Evolutionary conservation across 2,329 filamentous ascomycete genomes (phyloP).

Genomic region (Erysiphe pulchra): DNA sequence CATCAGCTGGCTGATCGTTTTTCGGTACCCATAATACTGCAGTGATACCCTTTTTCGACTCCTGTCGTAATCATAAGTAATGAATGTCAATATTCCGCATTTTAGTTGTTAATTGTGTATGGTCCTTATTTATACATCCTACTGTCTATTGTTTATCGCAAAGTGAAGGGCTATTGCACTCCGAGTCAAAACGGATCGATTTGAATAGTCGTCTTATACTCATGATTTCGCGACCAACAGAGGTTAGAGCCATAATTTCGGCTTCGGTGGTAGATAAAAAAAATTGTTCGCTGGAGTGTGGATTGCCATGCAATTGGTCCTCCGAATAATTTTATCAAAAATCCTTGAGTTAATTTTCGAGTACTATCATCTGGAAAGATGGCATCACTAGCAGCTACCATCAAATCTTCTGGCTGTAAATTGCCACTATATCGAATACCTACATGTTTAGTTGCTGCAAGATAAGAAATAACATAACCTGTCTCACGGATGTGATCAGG

Average conservation of each 20-base stretch:
- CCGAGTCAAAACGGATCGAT: neutral
- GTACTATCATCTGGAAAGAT: neutral
- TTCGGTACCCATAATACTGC: neutral
- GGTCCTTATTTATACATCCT: neutral
- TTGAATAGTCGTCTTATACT: neutral
- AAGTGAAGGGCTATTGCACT: neutral
- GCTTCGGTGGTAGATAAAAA: neutral
- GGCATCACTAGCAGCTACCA: neutral
- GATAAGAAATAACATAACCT: neutral
- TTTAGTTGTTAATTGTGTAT: neutral
- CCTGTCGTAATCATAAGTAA: neutral
- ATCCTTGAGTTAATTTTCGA: neutral
- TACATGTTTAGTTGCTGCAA: neutral
- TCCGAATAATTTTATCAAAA: neutral
- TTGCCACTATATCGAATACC: neutral
- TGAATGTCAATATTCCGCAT: neutral
- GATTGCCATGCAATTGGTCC: neutral
- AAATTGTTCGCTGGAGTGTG: neutral
- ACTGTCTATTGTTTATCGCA: neutral
- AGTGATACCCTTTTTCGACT: neutral
- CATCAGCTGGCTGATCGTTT: constrained; percentile 1
- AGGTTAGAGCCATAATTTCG: constrained; percentile 1
- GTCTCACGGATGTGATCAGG: neutral
- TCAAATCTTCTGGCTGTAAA: neutral
- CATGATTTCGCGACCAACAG: neutral